Percentiles rank a stretch among this genome's conserved stretches.
These are phyloP conservation scores for Talaromyces ruber DNA, from an alignment of 495 filamentous ascomycete species.

Conservation along the genomic window DNA sequence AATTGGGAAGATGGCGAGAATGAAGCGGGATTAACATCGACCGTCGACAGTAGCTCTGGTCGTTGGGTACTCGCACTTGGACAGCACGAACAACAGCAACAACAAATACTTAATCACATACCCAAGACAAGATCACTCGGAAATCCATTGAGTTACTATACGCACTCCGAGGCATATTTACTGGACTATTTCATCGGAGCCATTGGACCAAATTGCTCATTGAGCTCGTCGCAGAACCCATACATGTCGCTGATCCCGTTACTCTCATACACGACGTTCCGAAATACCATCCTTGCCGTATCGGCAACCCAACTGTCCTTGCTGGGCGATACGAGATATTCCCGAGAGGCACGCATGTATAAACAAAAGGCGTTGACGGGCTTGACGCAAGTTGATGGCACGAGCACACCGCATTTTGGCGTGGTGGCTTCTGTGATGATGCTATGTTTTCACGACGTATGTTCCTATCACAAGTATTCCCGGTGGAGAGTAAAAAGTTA, in stretches of 20 bases:
- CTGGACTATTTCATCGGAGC: slow-evolving; percentile 16
- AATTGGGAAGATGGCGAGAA: neutral
- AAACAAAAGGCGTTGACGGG: slow-evolving; percentile 10
- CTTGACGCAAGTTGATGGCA: slow-evolving; percentile 7
- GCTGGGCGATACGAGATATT: slow-evolving; percentile 4
- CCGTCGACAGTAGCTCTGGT: neutral
- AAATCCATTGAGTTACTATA: slow-evolving; percentile 7
- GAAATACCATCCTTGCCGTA: slow-evolving; percentile 11
- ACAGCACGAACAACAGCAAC: neutral
- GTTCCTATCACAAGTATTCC: neutral
- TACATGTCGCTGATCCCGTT: slow-evolving; percentile 12
- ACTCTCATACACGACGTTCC: slow-evolving; percentile 9
- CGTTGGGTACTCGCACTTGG: neutral
- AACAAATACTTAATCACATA: neutral
- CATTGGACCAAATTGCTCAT: slow-evolving; percentile 10
- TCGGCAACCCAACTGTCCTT: slow-evolving; percentile 12
- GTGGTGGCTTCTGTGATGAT: slow-evolving; percentile 13
- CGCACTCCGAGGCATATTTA: slow-evolving; percentile 9
- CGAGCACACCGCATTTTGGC: slow-evolving; percentile 4
- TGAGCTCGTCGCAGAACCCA: slow-evolving; percentile 11
- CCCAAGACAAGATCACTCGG: neutral
- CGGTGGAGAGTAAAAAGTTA: neutral
- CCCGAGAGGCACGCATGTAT: slow-evolving; percentile 5
- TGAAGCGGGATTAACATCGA: neutral
- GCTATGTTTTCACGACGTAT: slow-evolving; percentile 16